Evolutionary conservation across 2,329 filamentous ascomycete species (phyloP), one percentile per base, ranked within the genome.

Genomic region (Fusarium equiseti): DNA sequence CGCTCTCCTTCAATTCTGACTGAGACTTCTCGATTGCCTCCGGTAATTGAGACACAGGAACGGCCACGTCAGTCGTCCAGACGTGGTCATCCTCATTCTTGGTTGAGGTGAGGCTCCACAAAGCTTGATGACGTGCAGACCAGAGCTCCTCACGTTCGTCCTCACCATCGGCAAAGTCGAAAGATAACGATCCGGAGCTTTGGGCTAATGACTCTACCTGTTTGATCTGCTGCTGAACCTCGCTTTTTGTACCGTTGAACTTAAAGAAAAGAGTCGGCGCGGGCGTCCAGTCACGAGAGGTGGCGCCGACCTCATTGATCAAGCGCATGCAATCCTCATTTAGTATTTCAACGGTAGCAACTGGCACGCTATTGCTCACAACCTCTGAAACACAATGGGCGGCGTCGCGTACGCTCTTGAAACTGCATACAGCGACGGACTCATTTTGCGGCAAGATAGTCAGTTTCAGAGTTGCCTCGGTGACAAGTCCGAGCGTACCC

Each of bases 301-400:
- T 93, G 4, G 88, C 88, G 1, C 91, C 91, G 13, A 90, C 88
- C 51, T 89, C 84, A 79, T 96, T 96, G 76, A 96, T 90, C 1
- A 95, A 91, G 65, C 84, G 87, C 93, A 96, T 96, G 79, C 94
- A 92, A 3, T 95, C 91, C 57, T 95, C 92, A 75, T 95, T 92
- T 91, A 96, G 93, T 70, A 96, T 89, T 80, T 96, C 93, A 87
- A 95, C 91, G 5, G 91, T 91, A 0, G 90, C 91, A 4, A 95
- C 86, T 0, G 90, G 92, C 3, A 94, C 84, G 0, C 91, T 92
- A 2, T 89, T 86, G 70, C 91, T 88, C 84, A 95, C 90, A 16
- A 95, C 88, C 52, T 87, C 88, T 3, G 91, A 90, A 0, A 92
- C 92, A 0, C 92, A 91, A 0, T 89, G 86, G 0, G 92, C 92